phyloP scores from a whole-genome alignment of 73 alveolate species.

The Paramecium octaurelia region DNA sequence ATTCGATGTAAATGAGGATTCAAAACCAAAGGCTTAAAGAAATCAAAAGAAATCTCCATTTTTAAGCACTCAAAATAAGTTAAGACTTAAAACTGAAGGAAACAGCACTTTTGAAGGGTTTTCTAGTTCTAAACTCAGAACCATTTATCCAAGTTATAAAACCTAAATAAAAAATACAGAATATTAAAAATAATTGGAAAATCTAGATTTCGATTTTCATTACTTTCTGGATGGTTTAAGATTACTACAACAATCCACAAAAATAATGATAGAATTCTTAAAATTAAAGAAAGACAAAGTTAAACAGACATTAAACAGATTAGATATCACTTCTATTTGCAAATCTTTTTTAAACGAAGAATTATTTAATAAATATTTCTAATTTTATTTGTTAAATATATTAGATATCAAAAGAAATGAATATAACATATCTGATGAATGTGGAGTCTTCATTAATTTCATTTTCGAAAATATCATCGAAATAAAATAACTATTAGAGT shows the following conservation, averaged over 20 bases:
- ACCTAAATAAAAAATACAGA: not conserved
- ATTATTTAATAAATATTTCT: not conserved
- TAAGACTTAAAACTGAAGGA: not conserved
- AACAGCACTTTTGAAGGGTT: not conserved
- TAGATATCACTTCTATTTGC: not conserved
- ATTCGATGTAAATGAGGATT: not conserved
- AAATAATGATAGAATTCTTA: not conserved
- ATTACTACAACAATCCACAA: not conserved
- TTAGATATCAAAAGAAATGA: not conserved
- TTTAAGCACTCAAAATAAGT: not conserved
- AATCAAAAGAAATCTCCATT: not conserved
- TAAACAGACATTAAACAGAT: not conserved
- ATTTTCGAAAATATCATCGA: not conserved
- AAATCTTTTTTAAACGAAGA: not conserved
- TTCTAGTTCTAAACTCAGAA: not conserved
- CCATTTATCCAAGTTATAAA: constrained; percentile 39
- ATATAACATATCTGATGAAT: not conserved
- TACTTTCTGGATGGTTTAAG: not conserved
- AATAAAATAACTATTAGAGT: not conserved
- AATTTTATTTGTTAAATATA: not conserved
- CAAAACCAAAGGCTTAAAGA: not conserved
- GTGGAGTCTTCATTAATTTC: not conserved
- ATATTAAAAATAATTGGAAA: not conserved
- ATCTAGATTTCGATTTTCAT: not conserved
- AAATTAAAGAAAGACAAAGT: not conserved